phyloP scores from a whole-genome alignment of 441 rosid genomes.

The Gossypium aridum region DNA sequence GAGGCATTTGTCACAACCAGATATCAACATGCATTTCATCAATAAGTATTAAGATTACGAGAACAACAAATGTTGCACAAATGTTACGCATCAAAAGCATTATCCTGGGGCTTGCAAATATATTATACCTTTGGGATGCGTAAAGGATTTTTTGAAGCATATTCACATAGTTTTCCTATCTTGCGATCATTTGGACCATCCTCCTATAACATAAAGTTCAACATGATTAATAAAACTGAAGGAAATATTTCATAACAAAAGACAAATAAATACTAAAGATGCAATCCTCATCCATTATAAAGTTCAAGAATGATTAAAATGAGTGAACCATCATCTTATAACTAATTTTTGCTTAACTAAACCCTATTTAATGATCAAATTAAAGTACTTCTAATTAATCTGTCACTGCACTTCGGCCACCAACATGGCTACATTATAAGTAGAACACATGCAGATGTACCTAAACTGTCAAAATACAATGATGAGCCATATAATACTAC shows the following conservation, averaged over 20 bases:
- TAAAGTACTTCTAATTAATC: neutral
- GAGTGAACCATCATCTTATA: neutral
- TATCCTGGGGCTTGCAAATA: constrained; percentile 6
- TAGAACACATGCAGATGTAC: neutral
- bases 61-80: neutral
- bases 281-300: neutral
- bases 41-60: neutral
- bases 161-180: constrained; percentile 89
- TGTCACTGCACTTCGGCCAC: neutral
- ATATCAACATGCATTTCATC: neutral
- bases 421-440: neutral
- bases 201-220: constrained; percentile 41
- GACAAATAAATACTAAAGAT: neutral
- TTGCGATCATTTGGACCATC: constrained; percentile 86
- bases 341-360: neutral
- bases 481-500: neutral
- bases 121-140: constrained; percentile 83
- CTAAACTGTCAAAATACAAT: neutral
- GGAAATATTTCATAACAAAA: neutral
- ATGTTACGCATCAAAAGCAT: neutral
- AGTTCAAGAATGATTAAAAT: neutral
- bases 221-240: neutral
- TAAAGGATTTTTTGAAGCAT: constrained; percentile 81
- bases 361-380: constrained; percentile 2
- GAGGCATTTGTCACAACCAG: neutral